phyloP scores from a whole-genome alignment of 2,329 filamentous ascomycete genomes.

The Annulohypoxylon truncatum region DNA sequence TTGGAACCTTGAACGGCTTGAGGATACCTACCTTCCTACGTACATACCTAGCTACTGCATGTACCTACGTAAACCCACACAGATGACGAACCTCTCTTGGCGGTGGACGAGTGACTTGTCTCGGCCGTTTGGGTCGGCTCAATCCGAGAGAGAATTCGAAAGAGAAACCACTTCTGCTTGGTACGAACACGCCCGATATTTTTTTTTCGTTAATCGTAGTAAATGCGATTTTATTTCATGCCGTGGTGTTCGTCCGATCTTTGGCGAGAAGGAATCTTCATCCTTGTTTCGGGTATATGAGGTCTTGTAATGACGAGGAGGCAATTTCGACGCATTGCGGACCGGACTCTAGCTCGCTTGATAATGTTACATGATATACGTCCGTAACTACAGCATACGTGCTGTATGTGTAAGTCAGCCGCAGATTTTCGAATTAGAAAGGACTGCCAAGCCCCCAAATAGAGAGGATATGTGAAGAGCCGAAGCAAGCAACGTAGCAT shows the following conservation, averaged over 20 bases:
- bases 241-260: constrained; percentile 18
- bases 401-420: constrained; percentile 34
- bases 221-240: constrained; percentile 9
- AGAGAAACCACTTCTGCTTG: constrained; percentile 18
- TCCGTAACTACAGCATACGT: constrained; percentile 22
- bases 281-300: constrained; percentile 24
- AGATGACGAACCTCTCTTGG: constrained; percentile 20
- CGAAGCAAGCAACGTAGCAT: constrained; percentile 43
- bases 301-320: constrained; percentile 13
- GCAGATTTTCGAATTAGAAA: constrained; percentile 32
- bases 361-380: constrained; percentile 35
- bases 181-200: constrained; percentile 3
- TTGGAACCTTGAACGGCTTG: constrained; percentile 26
- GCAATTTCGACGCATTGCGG: constrained; percentile 3
- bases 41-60: not conserved
- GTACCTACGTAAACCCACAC: not conserved
- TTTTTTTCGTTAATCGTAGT: constrained; percentile 1
- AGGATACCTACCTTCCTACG: not conserved
- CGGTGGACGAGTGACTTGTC: constrained; percentile 1
- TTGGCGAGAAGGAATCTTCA: constrained; percentile 8
- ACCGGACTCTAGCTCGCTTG: constrained; percentile 6
- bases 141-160: constrained; percentile 39
- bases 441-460: constrained; percentile 32
- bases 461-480: constrained; percentile 36
- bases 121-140: constrained; percentile 32